phyloP scores from a whole-genome alignment of 2,329 filamentous ascomycete species.

The Colletotrichum liriopes region DNA sequence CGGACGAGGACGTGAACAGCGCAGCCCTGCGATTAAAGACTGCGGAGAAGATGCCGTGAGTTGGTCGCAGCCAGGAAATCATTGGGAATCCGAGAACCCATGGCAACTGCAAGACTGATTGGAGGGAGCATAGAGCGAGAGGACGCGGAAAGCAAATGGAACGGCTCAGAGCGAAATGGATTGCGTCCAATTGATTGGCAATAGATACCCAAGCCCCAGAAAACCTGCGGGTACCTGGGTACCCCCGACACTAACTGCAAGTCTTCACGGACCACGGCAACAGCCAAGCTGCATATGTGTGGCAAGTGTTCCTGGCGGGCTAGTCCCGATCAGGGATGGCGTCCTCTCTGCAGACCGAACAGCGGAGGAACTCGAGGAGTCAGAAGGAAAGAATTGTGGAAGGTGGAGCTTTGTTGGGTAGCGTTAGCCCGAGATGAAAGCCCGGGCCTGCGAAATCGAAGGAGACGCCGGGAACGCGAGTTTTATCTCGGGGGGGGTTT shows the following conservation, averaged over 20 bases:
- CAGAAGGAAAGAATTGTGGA: conserved; percentile 23
- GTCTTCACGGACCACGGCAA: conserved; percentile 38
- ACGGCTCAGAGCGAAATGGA: conserved; percentile 20
- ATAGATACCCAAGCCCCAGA: conserved; percentile 35
- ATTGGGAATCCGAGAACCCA: conserved; percentile 1
- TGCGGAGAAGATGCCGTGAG: neutral
- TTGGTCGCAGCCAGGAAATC: neutral
- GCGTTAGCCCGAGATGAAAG: conserved; percentile 35
- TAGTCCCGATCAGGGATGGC: neutral
- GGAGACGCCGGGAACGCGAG: neutral
- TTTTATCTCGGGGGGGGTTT: neutral
- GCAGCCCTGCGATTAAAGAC: neutral
- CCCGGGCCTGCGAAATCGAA: conserved; percentile 6
- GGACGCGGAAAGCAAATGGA: conserved; percentile 13
- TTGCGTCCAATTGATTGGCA: conserved; percentile 40
- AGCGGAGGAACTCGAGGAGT: conserved; percentile 12
- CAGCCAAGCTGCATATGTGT: conserved; percentile 29
- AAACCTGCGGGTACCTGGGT: neutral
- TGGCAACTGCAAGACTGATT: neutral
- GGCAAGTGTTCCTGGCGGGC: conserved; percentile 19
- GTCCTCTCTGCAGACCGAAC: neutral
- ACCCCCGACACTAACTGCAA: conserved; percentile 1
- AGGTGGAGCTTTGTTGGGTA: conserved; percentile 36
- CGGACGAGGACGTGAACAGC: neutral
- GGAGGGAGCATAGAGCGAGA: neutral